These are phyloP conservation scores for Apiospora arundinis DNA, from an alignment of 2,329 filamentous ascomycete genomes.

Conservation along the genomic window DNA sequence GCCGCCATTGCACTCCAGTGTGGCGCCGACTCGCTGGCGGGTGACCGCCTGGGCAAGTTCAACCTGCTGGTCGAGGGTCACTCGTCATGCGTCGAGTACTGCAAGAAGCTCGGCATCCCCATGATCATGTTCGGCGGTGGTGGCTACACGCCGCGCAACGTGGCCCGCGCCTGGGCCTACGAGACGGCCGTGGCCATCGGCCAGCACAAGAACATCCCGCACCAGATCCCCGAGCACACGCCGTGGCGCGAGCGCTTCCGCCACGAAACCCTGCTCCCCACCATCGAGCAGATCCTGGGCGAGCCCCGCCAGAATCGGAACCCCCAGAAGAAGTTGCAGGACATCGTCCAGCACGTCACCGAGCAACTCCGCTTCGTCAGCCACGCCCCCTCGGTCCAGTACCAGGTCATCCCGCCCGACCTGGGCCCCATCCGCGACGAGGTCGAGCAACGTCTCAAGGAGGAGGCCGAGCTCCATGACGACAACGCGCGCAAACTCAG, in stretches of 20 bases:
- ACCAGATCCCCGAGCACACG: slow-evolving; percentile 78
- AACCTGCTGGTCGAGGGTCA: slow-evolving; percentile 96
- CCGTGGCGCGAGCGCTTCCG: slow-evolving; percentile 90
- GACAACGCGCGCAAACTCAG: slow-evolving; percentile 57
- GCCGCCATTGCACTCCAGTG: slow-evolving; percentile 93
- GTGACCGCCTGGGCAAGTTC: slow-evolving; percentile 92
- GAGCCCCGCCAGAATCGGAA: slow-evolving; percentile 81
- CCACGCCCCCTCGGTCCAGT: slow-evolving; percentile 85
- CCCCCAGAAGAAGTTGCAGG: slow-evolving; percentile 74
- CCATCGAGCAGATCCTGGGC: slow-evolving; percentile 73
- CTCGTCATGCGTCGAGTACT: slow-evolving; percentile 87
- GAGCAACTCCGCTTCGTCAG: slow-evolving; percentile 89
- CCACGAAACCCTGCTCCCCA: slow-evolving; percentile 86
- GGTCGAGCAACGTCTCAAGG: slow-evolving; percentile 70
- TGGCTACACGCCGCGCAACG: slow-evolving; percentile 95
- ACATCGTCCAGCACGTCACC: slow-evolving; percentile 77
- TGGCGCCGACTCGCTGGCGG: slow-evolving; percentile 91
- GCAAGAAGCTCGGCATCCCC: slow-evolving; percentile 81
- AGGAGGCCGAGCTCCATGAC: slow-evolving; percentile 66
- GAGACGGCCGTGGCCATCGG: slow-evolving; percentile 91
- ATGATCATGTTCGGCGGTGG: slow-evolving; percentile 92
- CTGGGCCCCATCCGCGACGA: slow-evolving; percentile 71
- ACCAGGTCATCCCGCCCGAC: slow-evolving; percentile 80
- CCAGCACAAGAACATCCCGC: slow-evolving; percentile 71
- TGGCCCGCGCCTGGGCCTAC: slow-evolving; percentile 95